Evolutionary conservation across 495 filamentous ascomycete genomes (phyloP).

Genomic region (Penicillium coprophilum): DNA sequence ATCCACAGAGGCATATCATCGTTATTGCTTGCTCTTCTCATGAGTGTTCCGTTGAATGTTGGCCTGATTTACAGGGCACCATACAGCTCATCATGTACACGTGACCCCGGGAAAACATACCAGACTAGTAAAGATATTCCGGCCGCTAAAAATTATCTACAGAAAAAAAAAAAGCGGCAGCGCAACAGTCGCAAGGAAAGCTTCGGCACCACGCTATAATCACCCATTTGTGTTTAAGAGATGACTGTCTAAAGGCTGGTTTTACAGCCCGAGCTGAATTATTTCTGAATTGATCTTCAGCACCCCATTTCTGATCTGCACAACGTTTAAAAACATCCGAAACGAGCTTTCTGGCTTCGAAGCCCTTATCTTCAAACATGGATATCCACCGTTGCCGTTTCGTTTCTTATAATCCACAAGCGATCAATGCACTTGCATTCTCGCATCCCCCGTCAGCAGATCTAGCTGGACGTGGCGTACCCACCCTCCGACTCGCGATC

Average conservation of each 20-base stretch:
- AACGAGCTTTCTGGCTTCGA: slow-evolving; percentile 22
- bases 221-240: slow-evolving; percentile 17
- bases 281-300: slow-evolving; percentile 22
- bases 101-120: slow-evolving; percentile 21
- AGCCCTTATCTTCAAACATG: slow-evolving; percentile 52
- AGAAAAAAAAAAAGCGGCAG: slow-evolving; percentile 32
- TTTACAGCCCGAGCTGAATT: slow-evolving; percentile 28
- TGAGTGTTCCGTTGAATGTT: background rate
- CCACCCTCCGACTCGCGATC: slow-evolving; percentile 74
- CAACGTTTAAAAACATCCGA: slow-evolving; percentile 10
- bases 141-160: slow-evolving; percentile 38
- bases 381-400: slow-evolving; percentile 98
- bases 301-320: slow-evolving; percentile 16
- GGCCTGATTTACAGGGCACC: slow-evolving; percentile 14
- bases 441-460: slow-evolving; percentile 70
- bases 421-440: slow-evolving; percentile 93
- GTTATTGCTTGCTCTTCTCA: background rate
- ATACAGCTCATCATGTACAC: too few species aligned
- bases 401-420: slow-evolving; percentile 87
- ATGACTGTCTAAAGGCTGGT: slow-evolving; percentile 41
- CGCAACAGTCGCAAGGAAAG: slow-evolving; percentile 24
- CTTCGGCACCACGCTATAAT: slow-evolving; percentile 22
- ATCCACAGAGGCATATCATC: background rate
- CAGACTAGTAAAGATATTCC: slow-evolving; percentile 25
- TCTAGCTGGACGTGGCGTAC: slow-evolving; percentile 48